Conservation (phyloP, 2,329 filamentous ascomycete species). For the Macrophomina phaseolina region DNA sequence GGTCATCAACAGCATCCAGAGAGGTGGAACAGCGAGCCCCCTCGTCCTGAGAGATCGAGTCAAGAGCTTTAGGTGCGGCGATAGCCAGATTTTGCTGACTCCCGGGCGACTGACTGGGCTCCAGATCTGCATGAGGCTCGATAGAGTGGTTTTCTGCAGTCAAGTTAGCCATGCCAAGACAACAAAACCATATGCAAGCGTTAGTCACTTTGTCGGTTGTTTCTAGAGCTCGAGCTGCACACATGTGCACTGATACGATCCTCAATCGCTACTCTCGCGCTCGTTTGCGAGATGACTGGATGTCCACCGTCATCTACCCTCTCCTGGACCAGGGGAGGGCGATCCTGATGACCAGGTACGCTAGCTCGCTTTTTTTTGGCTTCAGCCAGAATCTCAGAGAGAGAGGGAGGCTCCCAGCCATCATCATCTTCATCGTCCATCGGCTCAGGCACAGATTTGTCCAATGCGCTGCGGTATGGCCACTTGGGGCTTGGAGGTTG, state of each 20-base stretch:
- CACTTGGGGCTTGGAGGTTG: too few species aligned
- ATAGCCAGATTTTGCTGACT: too few species aligned
- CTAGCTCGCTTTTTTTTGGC: not conserved
- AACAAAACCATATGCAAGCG: not conserved
- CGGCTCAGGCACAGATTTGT: too few species aligned
- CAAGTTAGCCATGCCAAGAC: too few species aligned
- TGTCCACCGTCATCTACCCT: not conserved
- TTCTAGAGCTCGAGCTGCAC: not conserved
- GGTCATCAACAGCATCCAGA: not conserved
- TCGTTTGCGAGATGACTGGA: not conserved
- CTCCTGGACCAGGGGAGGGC: not conserved
- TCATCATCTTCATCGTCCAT: too few species aligned
- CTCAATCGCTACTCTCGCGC: not conserved
- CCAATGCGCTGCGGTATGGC: too few species aligned
- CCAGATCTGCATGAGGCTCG: too few species aligned
- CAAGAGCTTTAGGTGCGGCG: too few species aligned
- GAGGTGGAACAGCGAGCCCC: too few species aligned
- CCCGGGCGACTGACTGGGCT: too few species aligned
- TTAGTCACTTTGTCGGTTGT: not conserved
- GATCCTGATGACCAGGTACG: not conserved
- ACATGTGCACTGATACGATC: not conserved
- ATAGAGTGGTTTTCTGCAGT: too few species aligned
- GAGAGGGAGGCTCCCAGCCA: not conserved
- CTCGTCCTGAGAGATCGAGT: not conserved
- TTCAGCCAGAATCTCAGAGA: not conserved